phyloP scores from a whole-genome alignment of 148 eudicot genomes.

The Rhododendron ferrugineum region DNA sequence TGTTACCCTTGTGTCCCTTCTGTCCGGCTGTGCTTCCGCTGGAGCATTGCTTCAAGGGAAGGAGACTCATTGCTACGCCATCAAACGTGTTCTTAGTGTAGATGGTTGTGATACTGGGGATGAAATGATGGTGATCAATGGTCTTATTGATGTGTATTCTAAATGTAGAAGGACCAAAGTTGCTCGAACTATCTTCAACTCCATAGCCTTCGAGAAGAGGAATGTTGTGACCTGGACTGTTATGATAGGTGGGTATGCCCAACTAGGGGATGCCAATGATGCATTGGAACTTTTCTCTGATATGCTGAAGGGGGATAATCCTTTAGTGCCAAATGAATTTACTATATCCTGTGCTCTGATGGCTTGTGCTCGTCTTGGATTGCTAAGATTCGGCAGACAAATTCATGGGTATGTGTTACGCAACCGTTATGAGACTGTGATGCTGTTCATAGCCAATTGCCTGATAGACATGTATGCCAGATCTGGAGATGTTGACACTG shows the following conservation, averaged over 20 bases:
- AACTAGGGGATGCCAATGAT: conserved; percentile 68
- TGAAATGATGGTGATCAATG: conserved; percentile 60
- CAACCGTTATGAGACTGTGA: conserved; percentile 33
- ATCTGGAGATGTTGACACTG: conserved; percentile 63
- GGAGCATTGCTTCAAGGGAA: conserved; percentile 59
- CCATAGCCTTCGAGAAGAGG: conserved; percentile 31
- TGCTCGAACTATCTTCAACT: conserved; percentile 51
- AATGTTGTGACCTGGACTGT: conserved; percentile 78
- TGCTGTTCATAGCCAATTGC: conserved; percentile 54
- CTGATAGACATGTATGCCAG: conserved; percentile 75
- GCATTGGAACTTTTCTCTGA: conserved; percentile 54
- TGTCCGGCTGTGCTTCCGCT: conserved; percentile 62
- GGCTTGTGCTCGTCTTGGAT: conserved; percentile 68
- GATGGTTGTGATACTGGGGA: conserved; percentile 30
- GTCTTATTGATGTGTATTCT: conserved; percentile 69
- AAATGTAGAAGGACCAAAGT: conserved; percentile 46
- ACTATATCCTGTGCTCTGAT: conserved; percentile 65
- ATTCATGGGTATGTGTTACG: conserved; percentile 63
- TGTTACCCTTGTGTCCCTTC: conserved; percentile 61
- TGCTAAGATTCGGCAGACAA: conserved; percentile 56
- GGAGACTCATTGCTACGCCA: conserved; percentile 58
- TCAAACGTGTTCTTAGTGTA: conserved; percentile 34
- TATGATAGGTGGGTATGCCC: conserved; percentile 78
- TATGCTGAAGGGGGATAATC: conserved; percentile 37
- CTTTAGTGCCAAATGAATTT: conserved; percentile 50